These are phyloP conservation scores for Malus hybrid DNA, from an alignment of 331 rosid genomes.

Conservation along the genomic window DNA sequence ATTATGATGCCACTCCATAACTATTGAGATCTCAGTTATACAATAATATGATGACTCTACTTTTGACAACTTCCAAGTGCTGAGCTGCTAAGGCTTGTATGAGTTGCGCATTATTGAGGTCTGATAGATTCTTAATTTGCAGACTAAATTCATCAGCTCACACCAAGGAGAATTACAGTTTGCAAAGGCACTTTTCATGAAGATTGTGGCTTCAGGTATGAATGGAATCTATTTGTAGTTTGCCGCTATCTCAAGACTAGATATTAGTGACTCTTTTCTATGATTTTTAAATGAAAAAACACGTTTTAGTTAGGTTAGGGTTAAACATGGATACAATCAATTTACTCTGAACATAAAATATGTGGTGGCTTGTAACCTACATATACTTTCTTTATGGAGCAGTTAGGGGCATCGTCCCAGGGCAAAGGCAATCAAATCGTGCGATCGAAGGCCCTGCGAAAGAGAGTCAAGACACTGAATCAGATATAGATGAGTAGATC, in stretches of 20 bases:
- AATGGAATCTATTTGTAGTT: background rate
- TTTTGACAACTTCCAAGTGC: background rate
- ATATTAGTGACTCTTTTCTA: no score
- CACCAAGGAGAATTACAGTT: constrained; percentile 34
- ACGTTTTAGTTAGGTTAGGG: background rate
- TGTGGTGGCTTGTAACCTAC: background rate
- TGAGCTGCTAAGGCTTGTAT: background rate
- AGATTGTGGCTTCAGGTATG: constrained; percentile 32
- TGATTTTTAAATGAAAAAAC: no score
- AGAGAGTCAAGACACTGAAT: constrained; percentile 19
- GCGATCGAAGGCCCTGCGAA: constrained; percentile 4
- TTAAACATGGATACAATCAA: background rate
- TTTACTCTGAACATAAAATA: background rate
- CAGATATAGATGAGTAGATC: constrained; percentile 31
- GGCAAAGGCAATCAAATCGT: constrained; percentile 13
- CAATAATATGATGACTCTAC: background rate
- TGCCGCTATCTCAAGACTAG: no score
- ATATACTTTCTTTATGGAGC: background rate
- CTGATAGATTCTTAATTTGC: constrained; percentile 8
- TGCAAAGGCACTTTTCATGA: constrained; percentile 24
- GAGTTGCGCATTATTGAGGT: background rate
- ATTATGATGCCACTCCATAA: background rate
- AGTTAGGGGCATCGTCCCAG: constrained; percentile 19
- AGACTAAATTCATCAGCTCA: constrained; percentile 41
- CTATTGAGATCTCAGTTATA: background rate